Evolutionary conservation across 2,329 filamentous ascomycete genomes (phyloP).

Genomic region (Davidsoniella australis): DNA sequence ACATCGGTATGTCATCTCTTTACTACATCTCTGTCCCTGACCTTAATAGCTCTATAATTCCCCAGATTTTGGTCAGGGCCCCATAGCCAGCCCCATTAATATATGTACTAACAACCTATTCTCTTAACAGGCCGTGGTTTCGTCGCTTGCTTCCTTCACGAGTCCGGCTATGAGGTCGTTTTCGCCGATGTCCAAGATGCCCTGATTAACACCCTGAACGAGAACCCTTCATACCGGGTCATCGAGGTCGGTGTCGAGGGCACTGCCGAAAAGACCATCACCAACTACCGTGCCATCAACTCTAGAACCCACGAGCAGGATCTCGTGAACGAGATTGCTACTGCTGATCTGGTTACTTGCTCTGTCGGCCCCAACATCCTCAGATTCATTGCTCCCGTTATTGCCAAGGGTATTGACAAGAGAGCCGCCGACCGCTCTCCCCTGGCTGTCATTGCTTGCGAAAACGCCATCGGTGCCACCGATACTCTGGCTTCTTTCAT

Average conservation of each 20-base stretch:
- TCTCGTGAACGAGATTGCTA: conserved; percentile 68
- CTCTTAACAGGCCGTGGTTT: conserved; percentile 47
- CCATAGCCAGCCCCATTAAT: not conserved
- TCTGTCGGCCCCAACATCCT: conserved; percentile 93
- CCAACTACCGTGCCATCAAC: conserved; percentile 95
- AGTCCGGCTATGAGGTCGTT: conserved; percentile 88
- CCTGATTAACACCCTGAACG: conserved; percentile 66
- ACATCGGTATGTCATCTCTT: conserved; percentile 42
- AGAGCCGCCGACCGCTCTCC: conserved; percentile 48
- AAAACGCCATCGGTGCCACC: conserved; percentile 93
- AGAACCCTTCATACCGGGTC: conserved; percentile 64
- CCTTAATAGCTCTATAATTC: not conserved
- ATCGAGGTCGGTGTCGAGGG: conserved; percentile 81
- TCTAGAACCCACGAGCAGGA: conserved; percentile 70
- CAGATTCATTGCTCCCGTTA: conserved; percentile 87
- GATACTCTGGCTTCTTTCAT: conserved; percentile 73
- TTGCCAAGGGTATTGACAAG: conserved; percentile 80
- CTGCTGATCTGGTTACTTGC: conserved; percentile 84
- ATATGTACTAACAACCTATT: conserved; percentile 3
- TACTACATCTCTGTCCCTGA: not conserved
- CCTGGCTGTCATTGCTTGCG: conserved; percentile 86
- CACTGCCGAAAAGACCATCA: conserved; percentile 65
- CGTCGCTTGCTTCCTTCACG: conserved; percentile 80
- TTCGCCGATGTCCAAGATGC: conserved; percentile 86
- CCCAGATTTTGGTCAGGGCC: not conserved